Base-by-base conservation (phyloP, 163 green algal species). In the Trebouxiophyceae sp. region DNA sequence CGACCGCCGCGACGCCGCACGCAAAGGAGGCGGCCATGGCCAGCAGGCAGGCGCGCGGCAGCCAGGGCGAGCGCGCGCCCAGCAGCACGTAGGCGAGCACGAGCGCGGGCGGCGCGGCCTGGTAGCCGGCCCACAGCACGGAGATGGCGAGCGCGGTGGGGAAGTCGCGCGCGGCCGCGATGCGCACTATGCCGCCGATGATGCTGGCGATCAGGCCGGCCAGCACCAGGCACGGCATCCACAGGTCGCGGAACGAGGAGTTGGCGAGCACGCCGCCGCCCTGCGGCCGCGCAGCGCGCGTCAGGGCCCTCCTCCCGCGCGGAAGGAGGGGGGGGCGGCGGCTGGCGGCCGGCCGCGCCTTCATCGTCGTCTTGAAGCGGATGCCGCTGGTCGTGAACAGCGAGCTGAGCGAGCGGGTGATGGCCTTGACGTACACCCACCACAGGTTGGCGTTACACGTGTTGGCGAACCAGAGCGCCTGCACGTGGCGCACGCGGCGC, bases 401-500 rank as follows among this genome's bases (percentile, higher is more conserved):
- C 3, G 66, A 71, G 61, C 57, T 70, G 27, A 73, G 7, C 4
- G 65, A 66, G 45, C 71, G 56, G 56, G 33, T 69, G 54, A 73
- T 60, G 23, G 71, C 71, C 71, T 87, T 87, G 56, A 85, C 67
- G 63, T 84, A 87, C 32, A 77, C 76, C 32, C 63, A 87, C 73
- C 78, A 87, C 45, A 87, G 71, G 63, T 84, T 78, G 47, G 62
- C 61, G 67, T 85, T 85, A 66, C 76, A 57, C 20, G 76, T 64
- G 33, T 74, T 79, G 54, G 77, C 67, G 69, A 87, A 87, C 81
- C 81, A 87, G 57, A 87, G 82, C 32, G 74, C 76, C 63, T 80
- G 45, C 44, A 76, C 29, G 46, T 76, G 73, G 44, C 65, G 54
- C 22, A 54, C 22, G 33, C 33, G 57, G 24, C 68, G 64, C 3